These are phyloP conservation scores for Citrullus colocynthis DNA, from an alignment of 306 rosid genomes.

Conservation along the genomic window DNA sequence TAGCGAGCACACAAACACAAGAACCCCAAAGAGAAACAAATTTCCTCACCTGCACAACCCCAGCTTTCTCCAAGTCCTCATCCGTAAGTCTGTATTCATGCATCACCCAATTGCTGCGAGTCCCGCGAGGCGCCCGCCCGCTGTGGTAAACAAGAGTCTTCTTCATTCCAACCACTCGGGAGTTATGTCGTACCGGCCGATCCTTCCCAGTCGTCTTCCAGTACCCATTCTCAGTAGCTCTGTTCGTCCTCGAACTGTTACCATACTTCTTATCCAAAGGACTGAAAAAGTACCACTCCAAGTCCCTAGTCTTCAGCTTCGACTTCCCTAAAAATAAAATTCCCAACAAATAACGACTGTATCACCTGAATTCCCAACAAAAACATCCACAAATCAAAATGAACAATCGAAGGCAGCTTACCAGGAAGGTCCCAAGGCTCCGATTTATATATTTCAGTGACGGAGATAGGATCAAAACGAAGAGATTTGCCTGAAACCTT, in stretches of 20 bases:
- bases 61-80: slow-evolving; percentile 42
- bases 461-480: slow-evolving; percentile 44
- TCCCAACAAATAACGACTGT: background rate
- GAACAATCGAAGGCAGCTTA: slow-evolving; percentile 10
- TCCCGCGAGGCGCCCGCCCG: slow-evolving; percentile 75
- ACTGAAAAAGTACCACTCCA: slow-evolving; percentile 92
- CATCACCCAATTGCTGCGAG: slow-evolving; percentile 90
- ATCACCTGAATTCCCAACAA: background rate
- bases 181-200: slow-evolving; percentile 25
- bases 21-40: background rate
- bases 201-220: slow-evolving; percentile 99
- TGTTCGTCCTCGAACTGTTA: slow-evolving; percentile 66
- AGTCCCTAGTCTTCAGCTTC: slow-evolving; percentile 63
- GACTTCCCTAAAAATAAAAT: slow-evolving; percentile 29
- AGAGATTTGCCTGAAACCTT: slow-evolving; percentile 36
- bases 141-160: slow-evolving; percentile 80
- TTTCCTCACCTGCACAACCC: slow-evolving; percentile 32
- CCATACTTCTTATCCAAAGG: slow-evolving; percentile 71
- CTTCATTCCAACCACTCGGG: slow-evolving; percentile 64
- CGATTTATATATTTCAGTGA: slow-evolving; percentile 52
- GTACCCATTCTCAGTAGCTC: slow-evolving; percentile 77
- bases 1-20: background rate
- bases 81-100: slow-evolving; percentile 67
- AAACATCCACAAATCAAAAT: background rate
- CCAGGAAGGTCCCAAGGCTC: slow-evolving; percentile 99